phyloP scores from a whole-genome alignment of 2,329 filamentous ascomycete genomes.

The Fusarium liriodendri region DNA sequence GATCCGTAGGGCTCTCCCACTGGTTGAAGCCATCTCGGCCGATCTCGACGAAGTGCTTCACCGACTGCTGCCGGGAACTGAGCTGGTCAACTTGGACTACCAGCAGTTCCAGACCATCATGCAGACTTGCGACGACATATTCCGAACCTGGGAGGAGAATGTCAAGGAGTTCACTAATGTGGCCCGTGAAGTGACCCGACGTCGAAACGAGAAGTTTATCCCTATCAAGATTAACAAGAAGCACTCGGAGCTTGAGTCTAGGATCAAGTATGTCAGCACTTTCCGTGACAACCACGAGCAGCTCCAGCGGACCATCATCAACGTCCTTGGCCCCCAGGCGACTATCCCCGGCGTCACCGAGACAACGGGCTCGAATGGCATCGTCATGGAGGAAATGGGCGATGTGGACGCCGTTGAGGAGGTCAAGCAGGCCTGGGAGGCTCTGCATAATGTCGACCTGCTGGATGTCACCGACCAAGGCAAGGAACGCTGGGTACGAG shows the following conservation, averaged over 20 bases:
- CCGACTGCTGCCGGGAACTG: conserved; percentile 83
- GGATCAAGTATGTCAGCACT: conserved; percentile 91
- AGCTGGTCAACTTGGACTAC: conserved; percentile 92
- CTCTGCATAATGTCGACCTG: conserved; percentile 93
- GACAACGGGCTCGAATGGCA: conserved; percentile 66
- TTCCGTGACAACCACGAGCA: conserved; percentile 99
- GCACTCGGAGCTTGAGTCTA: conserved; percentile 88
- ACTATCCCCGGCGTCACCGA: conserved; percentile 66
- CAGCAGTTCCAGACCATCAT: conserved; percentile 89
- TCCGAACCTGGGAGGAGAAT: conserved; percentile 93
- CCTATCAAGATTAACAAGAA: conserved; percentile 94
- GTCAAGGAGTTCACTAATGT: conserved; percentile 98
- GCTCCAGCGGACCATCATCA: conserved; percentile 94
- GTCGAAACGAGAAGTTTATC: conserved; percentile 97
- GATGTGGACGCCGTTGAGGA: conserved; percentile 98
- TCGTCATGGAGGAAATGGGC: conserved; percentile 92
- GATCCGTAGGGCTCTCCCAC: conserved; percentile 86
- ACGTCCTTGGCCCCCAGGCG: conserved; percentile 86
- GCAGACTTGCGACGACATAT: conserved; percentile 85
- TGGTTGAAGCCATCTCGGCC: conserved; percentile 97
- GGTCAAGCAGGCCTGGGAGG: conserved; percentile 93
- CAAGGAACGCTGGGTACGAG: conserved; percentile 91
- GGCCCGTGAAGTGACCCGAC: conserved; percentile 91
- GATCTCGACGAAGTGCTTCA: conserved; percentile 92
- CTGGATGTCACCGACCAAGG: conserved; percentile 92